Conservation (phyloP, 73 alveolate species). For the Tetrahymena elliotti region DNA sequence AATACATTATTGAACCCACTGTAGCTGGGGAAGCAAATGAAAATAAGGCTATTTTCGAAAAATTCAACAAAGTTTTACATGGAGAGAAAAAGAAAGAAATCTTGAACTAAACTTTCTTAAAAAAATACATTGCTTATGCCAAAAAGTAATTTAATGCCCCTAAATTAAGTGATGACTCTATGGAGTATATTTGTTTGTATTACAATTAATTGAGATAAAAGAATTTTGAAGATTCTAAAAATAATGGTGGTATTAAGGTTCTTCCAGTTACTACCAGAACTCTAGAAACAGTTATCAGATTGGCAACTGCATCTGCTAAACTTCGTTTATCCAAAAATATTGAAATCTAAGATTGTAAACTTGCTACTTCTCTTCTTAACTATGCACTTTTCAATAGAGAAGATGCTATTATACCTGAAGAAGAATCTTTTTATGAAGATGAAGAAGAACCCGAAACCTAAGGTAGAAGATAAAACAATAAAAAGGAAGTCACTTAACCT, state of each 20-base stretch:
- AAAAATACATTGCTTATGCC: conserved; percentile 85
- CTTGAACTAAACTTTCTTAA: conserved; percentile 74
- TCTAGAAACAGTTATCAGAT: conserved; percentile 87
- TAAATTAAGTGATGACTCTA: conserved; percentile 58
- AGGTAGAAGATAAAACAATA: not conserved
- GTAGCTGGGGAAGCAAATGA: conserved; percentile 13
- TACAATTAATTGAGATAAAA: conserved; percentile 78
- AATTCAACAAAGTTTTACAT: conserved; percentile 24
- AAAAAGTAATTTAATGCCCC: conserved; percentile 66
- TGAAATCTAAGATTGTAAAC: conserved; percentile 65
- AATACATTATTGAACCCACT: conserved; percentile 18
- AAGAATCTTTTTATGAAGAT: not conserved
- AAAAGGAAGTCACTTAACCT: not conserved
- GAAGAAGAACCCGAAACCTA: not conserved
- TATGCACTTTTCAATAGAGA: conserved; percentile 47
- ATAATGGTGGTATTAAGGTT: conserved; percentile 30
- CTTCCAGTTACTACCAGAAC: conserved; percentile 95
- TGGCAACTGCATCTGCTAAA: conserved; percentile 95
- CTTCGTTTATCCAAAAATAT: conserved; percentile 66
- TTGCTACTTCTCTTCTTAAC: conserved; percentile 71
- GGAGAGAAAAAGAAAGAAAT: conserved; percentile 36
- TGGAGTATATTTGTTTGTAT: conserved; percentile 72
- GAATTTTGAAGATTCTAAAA: conserved; percentile 56
- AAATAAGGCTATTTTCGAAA: conserved; percentile 57
- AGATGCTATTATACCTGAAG: not conserved